Conservation (phyloP, 2,329 filamentous ascomycete species). For the Colletotrichum nymphaeae region DNA sequence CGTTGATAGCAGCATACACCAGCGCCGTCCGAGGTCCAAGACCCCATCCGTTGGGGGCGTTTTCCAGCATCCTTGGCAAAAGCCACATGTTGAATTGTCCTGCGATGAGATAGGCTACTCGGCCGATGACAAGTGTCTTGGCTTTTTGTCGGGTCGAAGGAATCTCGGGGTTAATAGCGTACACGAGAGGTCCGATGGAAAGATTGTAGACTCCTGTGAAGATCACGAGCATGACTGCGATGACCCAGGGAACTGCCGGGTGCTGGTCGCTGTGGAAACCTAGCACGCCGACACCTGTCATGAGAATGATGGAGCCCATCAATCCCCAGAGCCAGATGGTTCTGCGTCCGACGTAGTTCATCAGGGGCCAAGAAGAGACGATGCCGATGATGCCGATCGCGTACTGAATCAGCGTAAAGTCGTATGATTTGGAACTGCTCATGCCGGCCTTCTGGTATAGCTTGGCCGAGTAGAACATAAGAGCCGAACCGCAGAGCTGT, state of each 20-base stretch:
- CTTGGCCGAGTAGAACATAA: constrained; percentile 65
- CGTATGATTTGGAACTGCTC: constrained; percentile 51
- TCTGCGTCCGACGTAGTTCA: constrained; percentile 52
- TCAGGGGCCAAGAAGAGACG: constrained; percentile 55
- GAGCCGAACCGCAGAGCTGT: constrained; percentile 62
- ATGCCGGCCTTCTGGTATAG: constrained; percentile 62
- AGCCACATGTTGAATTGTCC: constrained; percentile 38
- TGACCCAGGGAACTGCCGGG: constrained; percentile 43
- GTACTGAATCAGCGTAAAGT: constrained; percentile 56
- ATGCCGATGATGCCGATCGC: constrained; percentile 56
- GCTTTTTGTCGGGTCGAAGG: constrained; percentile 39
- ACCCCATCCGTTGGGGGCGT: constrained; percentile 36
- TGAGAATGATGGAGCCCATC: constrained; percentile 46
- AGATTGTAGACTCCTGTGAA: constrained; percentile 55
- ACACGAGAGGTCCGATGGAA: constrained; percentile 50
- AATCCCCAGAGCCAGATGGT: constrained; percentile 55
- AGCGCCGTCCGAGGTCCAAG: constrained; percentile 37
- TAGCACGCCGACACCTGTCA: constrained; percentile 49
- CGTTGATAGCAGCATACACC: constrained; percentile 36
- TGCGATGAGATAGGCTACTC: constrained; percentile 33
- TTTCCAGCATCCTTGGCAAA: constrained; percentile 38
- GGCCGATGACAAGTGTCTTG: constrained; percentile 38
- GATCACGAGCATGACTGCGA: constrained; percentile 50
- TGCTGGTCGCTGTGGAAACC: constrained; percentile 40
- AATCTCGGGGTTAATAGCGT: constrained; percentile 57